Evolutionary conservation across 2,329 filamentous ascomycete species (phyloP), one percentile per base, ranked within the genome.

Genomic region (Rachicladosporium sp.): DNA sequence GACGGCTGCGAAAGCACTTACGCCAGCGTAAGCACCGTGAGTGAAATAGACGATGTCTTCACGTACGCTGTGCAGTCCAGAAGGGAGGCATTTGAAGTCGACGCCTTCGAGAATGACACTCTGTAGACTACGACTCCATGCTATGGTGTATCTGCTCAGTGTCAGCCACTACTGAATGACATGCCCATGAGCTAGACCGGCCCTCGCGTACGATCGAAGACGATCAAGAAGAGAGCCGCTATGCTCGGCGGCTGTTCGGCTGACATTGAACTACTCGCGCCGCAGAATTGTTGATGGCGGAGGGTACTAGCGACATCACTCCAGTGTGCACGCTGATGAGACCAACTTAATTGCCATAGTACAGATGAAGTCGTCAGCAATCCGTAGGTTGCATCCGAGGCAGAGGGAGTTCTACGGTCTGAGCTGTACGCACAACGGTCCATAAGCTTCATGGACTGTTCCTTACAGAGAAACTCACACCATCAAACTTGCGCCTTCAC

Each of bases 11-110:
- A 95, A 98, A 21, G 88, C 87, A 65, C 87, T 94, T 50, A 96
- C 71, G 21, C 91, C 91, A 4, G 87, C 88, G 64, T 87, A 80
- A 34, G 76, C 70, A 34, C 43, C 51, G 56, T 96, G 87, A 33
- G 93, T 79, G 60, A 96, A 98, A 67, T 96, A 98, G 62, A 82
- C 69, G 37, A 96, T 69, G 61, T 98, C 91, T 49, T 88, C 78
- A 27, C 80, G 70, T 12, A 96, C 85, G 42, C 85, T 82, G 63
- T 98, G 91, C 36, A 95, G 64, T 15, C 91, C 91, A 0, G 89
- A 96, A 2, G 91, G 91, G 35, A 98, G 72, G 45, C 86, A 93
- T 64, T 95, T 96, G 73, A 87, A 98, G 64, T 98, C 91, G 15
- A 82, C 78, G 40, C 86, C 86, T 50, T 93, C 84, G 36, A 96